Evolutionary conservation across 371 early-diverging fungal genomes (phyloP), one percentile per base, ranked within the genome.

Genomic region (Coemansia sp.): DNA sequence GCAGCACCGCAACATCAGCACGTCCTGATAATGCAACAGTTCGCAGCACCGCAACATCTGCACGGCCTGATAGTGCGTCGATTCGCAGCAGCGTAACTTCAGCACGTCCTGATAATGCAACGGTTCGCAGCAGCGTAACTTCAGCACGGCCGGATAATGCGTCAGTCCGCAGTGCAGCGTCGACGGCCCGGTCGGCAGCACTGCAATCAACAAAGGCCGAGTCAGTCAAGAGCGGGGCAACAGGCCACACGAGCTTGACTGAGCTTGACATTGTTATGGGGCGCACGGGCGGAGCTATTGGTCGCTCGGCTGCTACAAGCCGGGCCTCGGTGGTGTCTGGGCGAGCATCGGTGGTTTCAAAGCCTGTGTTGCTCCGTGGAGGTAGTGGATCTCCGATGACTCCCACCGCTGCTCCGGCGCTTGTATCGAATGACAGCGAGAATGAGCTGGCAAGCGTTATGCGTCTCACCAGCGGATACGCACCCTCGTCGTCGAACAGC

Each of bases 251-350:
- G 51, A 78, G 78, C 56, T 37, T 72, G 25, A 71, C 78, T 8
- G 78, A 78, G 69, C 73, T 78, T 12, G 78, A 78, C 18, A 68
- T 78, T 39, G 78, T 78, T 11, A 72, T 78, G 78, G 73, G 73
- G 25, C 78, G 78, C 60, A 78, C 78, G 0, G 78, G 73, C 33
- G 64, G 67, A 1, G 60, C 40, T 20, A 64, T 53, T 52, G 54
- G 61, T 26, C 40, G 68, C 0, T 33, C 54, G 1, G 71, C 63
- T 1, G 33, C 16, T 11, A 50, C 67, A 1, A 70, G 71, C 59
- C 78, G 72, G 8, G 55, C 57, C 1, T 42, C 65, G 20, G 30
- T 64, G 9, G 60, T 64, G 3, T n/a, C 66, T 1, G 62, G 37
- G 37, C 37, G 37, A 2, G 37, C 37, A 37, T 37, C 37, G 37